Base-by-base conservation (phyloP, 2,329 filamentous ascomycete genomes). In the Nemania abortiva region DNA sequence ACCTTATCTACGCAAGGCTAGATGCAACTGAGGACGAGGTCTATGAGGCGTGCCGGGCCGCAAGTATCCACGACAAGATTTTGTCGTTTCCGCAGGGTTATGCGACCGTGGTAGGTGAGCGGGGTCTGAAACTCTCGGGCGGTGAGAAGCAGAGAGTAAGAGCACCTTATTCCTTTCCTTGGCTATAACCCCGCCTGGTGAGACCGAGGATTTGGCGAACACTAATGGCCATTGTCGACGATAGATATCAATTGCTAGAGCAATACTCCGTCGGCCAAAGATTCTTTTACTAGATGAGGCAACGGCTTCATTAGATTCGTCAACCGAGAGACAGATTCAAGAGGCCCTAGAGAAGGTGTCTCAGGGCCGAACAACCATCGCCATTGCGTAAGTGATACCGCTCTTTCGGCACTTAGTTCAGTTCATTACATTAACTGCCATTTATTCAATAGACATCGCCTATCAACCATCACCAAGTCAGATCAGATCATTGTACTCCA, bases 81-180 rank as follows among this genome's bases (percentile, higher is more conserved):
- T 6, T 58, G 7, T 22, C n/a, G 6, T 18, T 65, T 3, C 63
- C 63, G 4, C 34, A 54, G 2, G 63, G 63, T 6, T 65, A 65
- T 20, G 18, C 18, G 1, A 65, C 54, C 2, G 10, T 53, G 4
- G 54, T 65, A 2, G 63, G 63, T 11, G 63, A 59, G 27, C 29
- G 63, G 7, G 63, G 63, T 0, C 6, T 58, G 18, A 55, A 56
- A 11, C 37, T 66, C n/a, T 66, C 64, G 9, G 64, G 64, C 9
- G 56, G 56, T 7, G 49, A 65, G n/a, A 59, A 27, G 24, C 65
- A 61, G 45, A 59, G 56, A 50, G 56, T 59, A n/a, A 47, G 39
- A 6, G 39, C 10, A 27, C 7, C 47, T 49, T 6, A 45, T 34
- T 4, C 13, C 10, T 10, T 29, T 11, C 11, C 42, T 37, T 22